Evolutionary conservation across 1,284 basidiomycete genomes (phyloP), one percentile per base, ranked within the genome.

Genomic region (Ganoderma sp.): DNA sequence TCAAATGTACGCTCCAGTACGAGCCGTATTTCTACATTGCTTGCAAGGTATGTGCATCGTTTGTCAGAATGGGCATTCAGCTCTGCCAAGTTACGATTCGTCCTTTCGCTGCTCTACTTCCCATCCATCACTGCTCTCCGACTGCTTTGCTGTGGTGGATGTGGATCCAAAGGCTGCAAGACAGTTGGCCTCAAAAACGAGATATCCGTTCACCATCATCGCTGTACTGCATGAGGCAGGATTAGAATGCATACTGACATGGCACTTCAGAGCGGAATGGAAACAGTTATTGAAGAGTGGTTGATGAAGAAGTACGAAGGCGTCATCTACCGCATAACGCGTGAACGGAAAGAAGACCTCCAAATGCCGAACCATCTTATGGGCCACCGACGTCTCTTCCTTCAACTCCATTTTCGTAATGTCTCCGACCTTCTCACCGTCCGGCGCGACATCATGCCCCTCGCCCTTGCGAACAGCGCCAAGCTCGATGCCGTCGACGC

Each of bases 401-500:
- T 99, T 61, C 92, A 95, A 77, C 88, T 99, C 22, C 90, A 88
- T 76, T 99, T 99, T 79, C 88, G 92, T 73, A 99, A 99, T 77
- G 92, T 98, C 14, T 89, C 93, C 1, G 97, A 99, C 78, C 89
- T 99, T 3, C 89, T 99, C 66, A 78, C 88, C 0, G 95, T 99
- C 25, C 88, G 96, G 62, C 88, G 94, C 61, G 97, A 99, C 62
- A 82, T 99, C 45, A 84, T 96, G 66, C 96, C 97, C 1, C 87
- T 99, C 34, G 97, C 96, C 0, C 86, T 91, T 34, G 89, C 93
- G 56, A 99, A 99, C 74, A 89, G 94, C 61, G 92, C 95, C n/a
- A 98, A 97, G 81, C 89, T 97, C 34, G 92, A 94, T 73, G 97
- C 98, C 0, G 92, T 99, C 14, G 98, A 99, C 79, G 96, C 97